Base-by-base conservation (phyloP, 371 early-diverging fungal genomes). In the Mortierella sp. region DNA sequence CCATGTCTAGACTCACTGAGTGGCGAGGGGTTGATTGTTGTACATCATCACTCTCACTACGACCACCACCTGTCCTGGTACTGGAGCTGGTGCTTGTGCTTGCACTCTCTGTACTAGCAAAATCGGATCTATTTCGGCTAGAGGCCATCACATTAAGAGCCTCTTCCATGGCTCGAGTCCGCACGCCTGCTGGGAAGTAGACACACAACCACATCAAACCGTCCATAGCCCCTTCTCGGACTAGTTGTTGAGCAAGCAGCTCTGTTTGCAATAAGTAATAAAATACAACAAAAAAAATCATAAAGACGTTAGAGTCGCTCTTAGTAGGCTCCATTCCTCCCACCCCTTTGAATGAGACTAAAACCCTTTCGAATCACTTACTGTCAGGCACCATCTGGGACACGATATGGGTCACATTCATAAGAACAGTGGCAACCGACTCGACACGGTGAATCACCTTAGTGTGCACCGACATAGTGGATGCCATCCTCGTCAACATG, bases 331-430 rank as follows among this genome's bases (percentile, higher is more conserved):
- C 50, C 9, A 16, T 37, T 9, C 37, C 1, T 50, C 45, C 50
- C 9, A 16, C 9, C 37, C 37, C 1, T 9, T 30, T 19, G 48
- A 28, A 51, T 30, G n/a, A 29, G 25, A n/a, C n/a, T n/a, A n/a
- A n/a, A n/a, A n/a, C n/a, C n/a, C 53, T 9, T 23, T 9, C n/a
- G 45, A 47, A 47, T 28, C 6, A 66, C 80, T 66, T 79, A 72
- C 73, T 68, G 62, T 72, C 69, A 50, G 72, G 62, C 11, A 79
- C 70, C 73, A 73, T 72, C 19, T 70, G 80, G 16, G 50, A 73
- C 4, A 70, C 50, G 29, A 73, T 64, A 25, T 79, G 80, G 0
- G 80, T 69, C 25, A 79, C 66, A 50, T 79, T 72, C 66, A 79
- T 79, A 30, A 79, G 66, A 7, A 79, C 60, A 1, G 55, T 48